Percentiles rank a stretch among this genome's conserved stretches.
phyloP scores from a whole-genome alignment of 169 alveolate species.

The Cryptosporidium felis region DNA sequence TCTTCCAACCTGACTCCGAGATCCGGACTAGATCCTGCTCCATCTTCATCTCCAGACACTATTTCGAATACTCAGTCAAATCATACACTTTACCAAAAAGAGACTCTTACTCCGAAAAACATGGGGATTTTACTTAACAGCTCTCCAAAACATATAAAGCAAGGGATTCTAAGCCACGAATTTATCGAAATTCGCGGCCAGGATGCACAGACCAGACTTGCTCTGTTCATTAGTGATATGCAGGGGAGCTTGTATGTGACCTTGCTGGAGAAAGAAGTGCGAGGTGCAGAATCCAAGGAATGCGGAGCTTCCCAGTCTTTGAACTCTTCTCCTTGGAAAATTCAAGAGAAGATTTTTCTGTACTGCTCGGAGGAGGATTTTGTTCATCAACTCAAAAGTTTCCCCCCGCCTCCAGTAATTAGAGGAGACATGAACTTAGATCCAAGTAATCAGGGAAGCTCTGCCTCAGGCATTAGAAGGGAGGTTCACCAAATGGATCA shows the following conservation, averaged over 20 bases:
- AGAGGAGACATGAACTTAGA: neutral
- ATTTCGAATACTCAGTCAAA: no score
- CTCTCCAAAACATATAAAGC: neutral
- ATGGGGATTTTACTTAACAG: neutral
- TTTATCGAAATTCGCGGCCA: conserved; percentile 25
- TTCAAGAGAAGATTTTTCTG: conserved; percentile 20
- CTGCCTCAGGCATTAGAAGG: neutral
- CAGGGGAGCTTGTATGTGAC: conserved; percentile 35
- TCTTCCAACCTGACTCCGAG: no score
- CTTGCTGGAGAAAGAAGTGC: neutral
- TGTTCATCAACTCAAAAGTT: conserved; percentile 13
- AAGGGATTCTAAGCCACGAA: conserved; percentile 41
- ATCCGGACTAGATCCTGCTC: no score
- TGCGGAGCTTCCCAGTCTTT: neutral
- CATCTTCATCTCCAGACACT: no score
- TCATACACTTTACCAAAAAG: no score
- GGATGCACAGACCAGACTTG: neutral
- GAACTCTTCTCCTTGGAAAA: neutral
- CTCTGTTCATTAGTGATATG: conserved; percentile 15
- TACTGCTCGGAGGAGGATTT: conserved; percentile 29
- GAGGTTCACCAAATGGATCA: conserved; percentile 21
- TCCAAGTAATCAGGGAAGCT: neutral
- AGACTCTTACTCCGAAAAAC: no score
- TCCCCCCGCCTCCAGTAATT: conserved; percentile 61
- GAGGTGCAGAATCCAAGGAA: neutral